Base-by-base conservation (phyloP, 306 rosid species). In the Castanea crenata region DNA sequence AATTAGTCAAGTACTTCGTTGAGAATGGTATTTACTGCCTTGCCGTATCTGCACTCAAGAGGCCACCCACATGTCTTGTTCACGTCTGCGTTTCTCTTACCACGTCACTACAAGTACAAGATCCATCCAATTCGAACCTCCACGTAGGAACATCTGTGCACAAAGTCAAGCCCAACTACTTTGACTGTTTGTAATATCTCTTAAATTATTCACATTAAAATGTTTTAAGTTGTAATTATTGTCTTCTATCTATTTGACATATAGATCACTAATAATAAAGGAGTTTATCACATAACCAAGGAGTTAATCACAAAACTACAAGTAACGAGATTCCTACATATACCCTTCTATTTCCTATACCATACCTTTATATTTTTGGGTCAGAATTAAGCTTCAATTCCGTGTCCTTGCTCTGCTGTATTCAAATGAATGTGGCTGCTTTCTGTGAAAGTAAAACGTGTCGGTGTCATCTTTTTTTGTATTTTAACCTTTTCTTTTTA, bases 401-500 rank as follows among this genome's bases (percentile, higher is more conserved):
- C 4, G 51, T 29, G 35, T 63, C 6, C 4, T 15, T 2, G n/a
- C 69, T 63, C n/a, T n/a, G 1, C 70, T 10, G 74, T 62, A 32
- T 78, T 59, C 72, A 35, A 76, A 77, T 55, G 35, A 76, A 77
- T 55, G 35, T 58, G 81, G 59, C 73, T 59, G 55, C 84, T 81
- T 77, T 61, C 71, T 71, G 73, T 69, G 49, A 80, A 76, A 85
- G 72, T 70, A 82, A 84, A 85, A 85, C 86, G 89, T 75, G 91
- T 87, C 92, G 78, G 82, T 74, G 75, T 55, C 77, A 25, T 19
- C 44, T 57, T 32, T 55, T 71, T 7, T 11, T 21, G 23, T 16
- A 6, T 12, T 68, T 3, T 10, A 11, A 8, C 7, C 10, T 15
- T 3, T 62, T n/a, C 10, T 9, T 9, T 15, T n/a, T 8, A 14